Base-by-base conservation (phyloP, 2,329 filamentous ascomycete species). In the Dactylellina leptospora region DNA sequence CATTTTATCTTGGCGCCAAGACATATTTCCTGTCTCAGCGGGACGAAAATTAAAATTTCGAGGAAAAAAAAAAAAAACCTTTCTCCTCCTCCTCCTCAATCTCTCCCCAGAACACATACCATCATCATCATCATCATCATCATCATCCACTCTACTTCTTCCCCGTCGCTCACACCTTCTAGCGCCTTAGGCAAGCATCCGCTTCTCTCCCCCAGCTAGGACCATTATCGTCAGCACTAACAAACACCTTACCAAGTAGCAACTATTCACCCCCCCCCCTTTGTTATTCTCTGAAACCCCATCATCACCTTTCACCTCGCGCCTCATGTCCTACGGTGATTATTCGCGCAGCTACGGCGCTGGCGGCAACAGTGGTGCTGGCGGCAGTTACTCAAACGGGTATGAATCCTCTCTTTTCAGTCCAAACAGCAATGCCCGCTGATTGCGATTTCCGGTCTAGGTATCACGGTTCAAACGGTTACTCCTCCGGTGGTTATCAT, bases 391-490 rank as follows among this genome's bases (percentile, higher is more conserved):
- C 44, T 72, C 68, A 20, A 72, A 72, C 10, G 68, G 68, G 68
- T 72, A 53, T 36, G 13, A 40, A 23, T 20, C 42, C 18, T 11
- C 42, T 22, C 10, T 40, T n/a, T 16, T 16, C 11, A 11, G 11
- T 40, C 36, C 18, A n/a, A n/a, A n/a, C n/a, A n/a, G n/a, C n/a
- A n/a, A n/a, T n/a, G n/a, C n/a, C n/a, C n/a, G n/a, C n/a, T n/a
- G n/a, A n/a, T n/a, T n/a, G n/a, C n/a, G 18, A 5, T 18, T 22
- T 22, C 11, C 16, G 16, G 23, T 47, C 77, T 42, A 76, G 76
- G 48, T 75, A 78, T 78, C 81, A 81, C 75, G 80, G 82, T 74
- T 81, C 80, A 70, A 82, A 83, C 76, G 81, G 83, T 75, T 82
- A 82, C 78, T 81, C 66, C 9, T 63, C 80, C 71, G 81, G 81